A percentile compares a stretch with the other conserved stretches of the same genome.
phyloP scores from a whole-genome alignment of 768 basidiomycete genomes.

The Exsudoporus frostii region DNA sequence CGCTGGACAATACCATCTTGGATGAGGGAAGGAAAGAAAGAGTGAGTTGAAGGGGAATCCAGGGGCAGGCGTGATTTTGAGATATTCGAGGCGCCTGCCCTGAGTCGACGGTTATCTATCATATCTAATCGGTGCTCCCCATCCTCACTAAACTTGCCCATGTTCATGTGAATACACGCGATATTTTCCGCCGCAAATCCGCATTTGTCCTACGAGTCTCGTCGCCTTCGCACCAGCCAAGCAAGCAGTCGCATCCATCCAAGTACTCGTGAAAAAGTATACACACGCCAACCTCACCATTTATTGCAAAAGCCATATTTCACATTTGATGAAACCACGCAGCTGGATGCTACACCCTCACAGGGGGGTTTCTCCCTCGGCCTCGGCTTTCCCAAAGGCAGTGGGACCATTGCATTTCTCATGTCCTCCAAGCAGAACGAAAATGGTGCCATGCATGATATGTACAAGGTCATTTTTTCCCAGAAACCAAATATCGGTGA shows the following conservation, averaged over 20 bases:
- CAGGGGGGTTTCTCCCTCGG: not conserved
- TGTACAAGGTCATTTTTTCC: not conserved
- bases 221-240: conserved; percentile 5
- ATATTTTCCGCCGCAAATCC: not conserved
- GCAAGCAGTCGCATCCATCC: not conserved
- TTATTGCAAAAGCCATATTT: not conserved
- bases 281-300: not conserved
- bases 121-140: conserved; percentile 21
- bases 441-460: no score
- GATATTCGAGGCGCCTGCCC: conserved; percentile 29
- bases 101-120: conserved; percentile 27
- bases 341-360: not conserved
- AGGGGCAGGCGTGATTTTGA: conserved; percentile 27
- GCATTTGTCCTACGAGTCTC: not conserved
- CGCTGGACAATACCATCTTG: conserved; percentile 74
- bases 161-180: conserved; percentile 16
- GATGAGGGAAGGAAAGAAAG: conserved; percentile 16
- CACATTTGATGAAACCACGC: not conserved
- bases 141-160: conserved; percentile 4
- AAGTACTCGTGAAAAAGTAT: no score
- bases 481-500: not conserved
- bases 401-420: not conserved
- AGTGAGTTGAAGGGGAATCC: conserved; percentile 4
- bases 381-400: not conserved
- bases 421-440: not conserved